Evolutionary conservation across 805 yeast genomes (phyloP), one percentile per base, ranked within the genome.

Genomic region (Clavispora carvajalis): DNA sequence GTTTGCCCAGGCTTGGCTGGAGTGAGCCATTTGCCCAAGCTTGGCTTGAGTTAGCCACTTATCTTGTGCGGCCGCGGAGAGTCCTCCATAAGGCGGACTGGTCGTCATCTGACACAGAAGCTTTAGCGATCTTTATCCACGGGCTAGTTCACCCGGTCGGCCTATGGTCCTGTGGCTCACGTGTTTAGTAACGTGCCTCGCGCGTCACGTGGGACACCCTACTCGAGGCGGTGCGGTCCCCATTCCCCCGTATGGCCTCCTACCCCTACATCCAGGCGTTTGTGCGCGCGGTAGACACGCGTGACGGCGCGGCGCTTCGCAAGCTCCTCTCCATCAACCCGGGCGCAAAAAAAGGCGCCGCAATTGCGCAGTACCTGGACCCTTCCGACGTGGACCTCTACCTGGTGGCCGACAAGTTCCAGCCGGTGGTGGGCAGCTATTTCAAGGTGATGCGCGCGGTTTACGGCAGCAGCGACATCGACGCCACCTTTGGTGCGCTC

Each of bases 331-430:
- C 67, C 18, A 63, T 69, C 28, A 66, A 60, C 45, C 73, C 73
- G 2, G 59, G 60, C 1, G 46, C 44, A 11, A 44, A 46, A 7
- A 59, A 55, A 28, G 74, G 73, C 9, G 45, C 54, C 3, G 33
- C 38, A 7, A 53, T 69, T 17, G 63, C 69, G 6, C 40, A 39
- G n/a, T 65, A 55, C 43, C 52, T 55, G 16, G 65, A 59, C 13
- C 72, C 72, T 4, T 63, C 54, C 42, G 73, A 69, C 39, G 60
- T 69, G 48, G 74, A 69, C 45, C 52, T 69, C 37, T 63, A 61
- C 41, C 53, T 47, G n/a, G 42, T 65, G 17, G 59, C 66, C 11
- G 73, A 67, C 17, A 61, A 58, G 49, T 67, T 65, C 46, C 58
- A 60, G 30, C 59, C 62, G 19, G 51, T 45, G 37, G 41, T 45